A percentile compares a stretch with the other conserved stretches of the same genome.
phyloP scores from a whole-genome alignment of 164 flowering plant genomes.

The Piper betle region DNA sequence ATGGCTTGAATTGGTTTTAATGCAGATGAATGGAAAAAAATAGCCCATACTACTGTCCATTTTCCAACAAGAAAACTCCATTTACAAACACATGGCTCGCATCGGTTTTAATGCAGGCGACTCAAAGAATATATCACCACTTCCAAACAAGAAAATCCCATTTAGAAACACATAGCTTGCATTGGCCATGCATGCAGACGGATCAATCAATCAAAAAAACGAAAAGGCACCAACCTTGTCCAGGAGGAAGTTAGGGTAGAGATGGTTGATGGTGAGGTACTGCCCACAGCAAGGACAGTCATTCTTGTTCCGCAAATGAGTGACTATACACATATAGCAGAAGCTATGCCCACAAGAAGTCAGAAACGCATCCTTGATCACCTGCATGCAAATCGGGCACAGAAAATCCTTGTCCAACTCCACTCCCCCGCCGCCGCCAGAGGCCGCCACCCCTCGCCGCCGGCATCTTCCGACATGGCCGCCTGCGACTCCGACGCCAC shows the following conservation, averaged over 20 bases:
- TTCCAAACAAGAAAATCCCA: too few species aligned
- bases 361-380: constrained; percentile 82
- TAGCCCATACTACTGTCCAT: too few species aligned
- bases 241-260: constrained; percentile 80
- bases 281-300: constrained; percentile 92
- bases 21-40: too few species aligned
- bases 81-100: too few species aligned
- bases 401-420: constrained; percentile 60
- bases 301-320: constrained; percentile 79
- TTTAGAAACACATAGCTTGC: too few species aligned
- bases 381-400: constrained; percentile 96
- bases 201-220: neutral
- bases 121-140: too few species aligned
- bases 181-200: too few species aligned
- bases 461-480: constrained; percentile 2
- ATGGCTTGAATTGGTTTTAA: too few species aligned
- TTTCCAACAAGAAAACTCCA: too few species aligned
- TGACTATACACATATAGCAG: constrained; percentile 90
- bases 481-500: constrained; percentile 1
- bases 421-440: constrained; percentile 6
- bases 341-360: constrained; percentile 95
- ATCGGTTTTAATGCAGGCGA: too few species aligned
- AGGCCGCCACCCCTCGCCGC: constrained; percentile 3
- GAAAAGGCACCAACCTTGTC: constrained; percentile 42
- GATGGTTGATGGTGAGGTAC: constrained; percentile 45